A percentile compares a stretch with the other conserved stretches of the same genome.
Evolutionary conservation across 305 asterid species (phyloP).

Genomic region (Solanum hybrid): DNA sequence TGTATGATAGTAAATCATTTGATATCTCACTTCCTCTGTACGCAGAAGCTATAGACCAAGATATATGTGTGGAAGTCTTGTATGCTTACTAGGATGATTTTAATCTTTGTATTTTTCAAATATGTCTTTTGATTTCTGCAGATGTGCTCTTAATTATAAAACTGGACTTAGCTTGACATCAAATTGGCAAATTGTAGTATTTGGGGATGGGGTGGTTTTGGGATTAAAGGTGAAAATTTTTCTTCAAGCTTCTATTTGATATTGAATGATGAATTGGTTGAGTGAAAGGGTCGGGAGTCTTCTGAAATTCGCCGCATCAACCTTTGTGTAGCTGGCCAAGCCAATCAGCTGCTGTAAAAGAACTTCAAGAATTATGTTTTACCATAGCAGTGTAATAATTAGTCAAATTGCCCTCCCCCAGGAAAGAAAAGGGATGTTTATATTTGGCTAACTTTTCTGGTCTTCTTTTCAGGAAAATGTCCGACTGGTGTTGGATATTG

Average conservation of each 20-base stretch:
- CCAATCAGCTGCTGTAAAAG: background rate
- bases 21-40: background rate
- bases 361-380: background rate
- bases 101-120: background rate
- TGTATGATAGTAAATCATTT: background rate
- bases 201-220: background rate
- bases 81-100: background rate
- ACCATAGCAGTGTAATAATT: background rate
- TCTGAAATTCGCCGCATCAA: background rate
- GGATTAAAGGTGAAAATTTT: background rate
- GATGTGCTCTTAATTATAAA: background rate
- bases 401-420: background rate
- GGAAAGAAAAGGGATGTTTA: background rate
- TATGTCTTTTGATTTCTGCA: background rate
- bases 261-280: background rate
- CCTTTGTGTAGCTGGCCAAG: background rate
- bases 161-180: background rate
- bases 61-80: background rate
- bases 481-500: constrained; percentile 57
- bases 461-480: constrained; percentile 61
- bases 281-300: background rate
- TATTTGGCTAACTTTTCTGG: constrained; percentile 11
- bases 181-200: background rate
- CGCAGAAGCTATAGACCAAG: background rate
- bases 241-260: background rate